Base-by-base conservation (phyloP, 345 rosid species). In the Alliaria petiolata region DNA sequence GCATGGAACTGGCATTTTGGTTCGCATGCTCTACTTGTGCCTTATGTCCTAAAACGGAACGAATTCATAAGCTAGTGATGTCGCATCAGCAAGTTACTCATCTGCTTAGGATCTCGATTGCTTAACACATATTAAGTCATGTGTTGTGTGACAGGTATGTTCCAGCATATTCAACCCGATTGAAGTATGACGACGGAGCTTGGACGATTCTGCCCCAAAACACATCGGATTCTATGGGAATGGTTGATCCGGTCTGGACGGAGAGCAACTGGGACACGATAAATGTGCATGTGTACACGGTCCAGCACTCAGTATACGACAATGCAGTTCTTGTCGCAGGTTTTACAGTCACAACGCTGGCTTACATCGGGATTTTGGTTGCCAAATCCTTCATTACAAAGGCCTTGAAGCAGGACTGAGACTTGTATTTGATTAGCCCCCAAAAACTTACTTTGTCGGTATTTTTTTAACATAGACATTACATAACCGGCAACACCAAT, bases 101-200 rank as follows among this genome's bases (percentile, higher is more conserved):
- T 6, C 19, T 14, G 15, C 19, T 42, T n/a, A n/a, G n/a, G n/a
- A n/a, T n/a, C 8, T 34, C 15, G 0, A 57, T 57, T 28, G 57
- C 47, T 7, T 40, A 12, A 20, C 64, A 33, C 53, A 13, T 54
- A 17, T 11, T 28, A 63, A 33, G 22, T 36, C 14, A 2, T 55
- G 57, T 26, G 42, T 69, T 14, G 7, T 79, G 69, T n/a, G n/a
- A 7, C 86, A 95, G 97, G 84, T 95, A 87, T 36, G 88, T 89
- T 45, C 99, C 98, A 5, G 97, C 99, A 8, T 95, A 95, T 80
- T 91, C 99, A 59, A 95, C 97, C 62, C 88, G 99, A 9, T 74
- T 95, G 84, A 87, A 70, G 73, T 84, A 74, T 44, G 78, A 62
- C 58, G 81, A 73, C 39, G 97, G 85, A 71, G 77, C 85, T 60